Base-by-base conservation (phyloP, 139 green algal species). In the Tetradesmus obliquus region DNA sequence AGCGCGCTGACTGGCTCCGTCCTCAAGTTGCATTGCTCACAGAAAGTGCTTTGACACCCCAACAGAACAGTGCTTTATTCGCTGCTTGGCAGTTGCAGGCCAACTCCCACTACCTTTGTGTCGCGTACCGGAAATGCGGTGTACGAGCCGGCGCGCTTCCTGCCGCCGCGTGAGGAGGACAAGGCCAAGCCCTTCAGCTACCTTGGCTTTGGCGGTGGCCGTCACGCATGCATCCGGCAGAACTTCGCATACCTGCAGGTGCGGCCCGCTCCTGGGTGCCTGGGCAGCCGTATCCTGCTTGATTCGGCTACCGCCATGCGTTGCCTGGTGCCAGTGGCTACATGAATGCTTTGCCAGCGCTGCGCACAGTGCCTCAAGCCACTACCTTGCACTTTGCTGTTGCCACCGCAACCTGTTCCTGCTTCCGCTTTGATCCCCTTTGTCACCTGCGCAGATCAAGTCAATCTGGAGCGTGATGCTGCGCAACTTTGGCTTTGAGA, bases 401-500 rank as follows among this genome's bases (percentile, higher is more conserved):
- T 45, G 32, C 32, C 32, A 45, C 32, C 32, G 32, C 32, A 45
- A 45, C 32, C 32, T 45, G 32, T 45, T 45, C 32, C 32, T 45
- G 32, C 32, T 45, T 45, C 32, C 32, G 32, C 32, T 45, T 45
- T 45, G 32, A 45, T 45, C 32, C 32, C 32, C 32, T 45, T 45
- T 45, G 32, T 45, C 32, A 45, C 32, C 32, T 45, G 32, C 54
- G 58, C 97, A 99, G 96, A 98, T 99, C 94, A 99, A 99, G 94
- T 96, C 97, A 55, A 99, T 99, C 91, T 99, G 96, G 98, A 97
- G 91, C 82, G 94, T 98, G 72, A 88, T 99, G 82, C 92, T 99
- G 89, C 94, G 98, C 62, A 98, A 99, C 90, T 99, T 99, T 94
- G 97, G 99, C n/a, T 97, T 99, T 84, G 97, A 99, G 95, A 91